Evolutionary conservation across 441 rosid genomes (phyloP), one percentile per base, ranked within the genome.

Genomic region (Populus hybrid): DNA sequence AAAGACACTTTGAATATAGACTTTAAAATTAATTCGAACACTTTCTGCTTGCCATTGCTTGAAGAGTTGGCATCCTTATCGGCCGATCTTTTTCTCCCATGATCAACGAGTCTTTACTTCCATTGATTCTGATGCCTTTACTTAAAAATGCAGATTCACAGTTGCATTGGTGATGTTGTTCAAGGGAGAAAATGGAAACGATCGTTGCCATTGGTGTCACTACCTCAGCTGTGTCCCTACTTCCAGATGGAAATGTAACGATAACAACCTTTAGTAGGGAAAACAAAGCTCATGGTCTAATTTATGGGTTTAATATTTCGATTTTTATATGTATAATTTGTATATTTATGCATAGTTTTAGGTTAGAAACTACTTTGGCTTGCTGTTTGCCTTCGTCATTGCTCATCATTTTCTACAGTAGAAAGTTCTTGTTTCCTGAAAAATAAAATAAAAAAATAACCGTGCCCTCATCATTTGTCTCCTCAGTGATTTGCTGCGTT

Each of bases 171-270:
- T 89, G 81, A 87, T 92, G 97, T 83, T 94, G 73, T 87, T 94
- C 73, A 81, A 81, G 66, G 98, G 95, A 73, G 88, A 87, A 81
- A 86, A 91, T 69, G 95, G 86, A 14, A 88, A 91, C 59, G 85
- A 88, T 24, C 84, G 50, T 79, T 93, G 98, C 90, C 84, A 81
- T 67, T 92, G 97, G 98, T 93, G 98, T 73, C 98, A 90, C 77
- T 88, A 84, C 72, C 79, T 93, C 38, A 88, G 86, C 82, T 93
- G 97, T 18, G 87, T 86, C 59, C 91, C 93, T 4, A 89, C 97
- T 35, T 88, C 92, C 0, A 90, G 74, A 63, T 95, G 99, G 98
- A 81, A 82, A 1, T 94, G 98, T 72, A 83, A 91, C 32, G 84
- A 79, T 63, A 77, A 81, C 63, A 68, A 75, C 40, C 46, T 65